Percentiles rank a stretch among this genome's conserved stretches.
Evolutionary conservation across 768 basidiomycete species (phyloP).

Genomic region (Russula sp.): DNA sequence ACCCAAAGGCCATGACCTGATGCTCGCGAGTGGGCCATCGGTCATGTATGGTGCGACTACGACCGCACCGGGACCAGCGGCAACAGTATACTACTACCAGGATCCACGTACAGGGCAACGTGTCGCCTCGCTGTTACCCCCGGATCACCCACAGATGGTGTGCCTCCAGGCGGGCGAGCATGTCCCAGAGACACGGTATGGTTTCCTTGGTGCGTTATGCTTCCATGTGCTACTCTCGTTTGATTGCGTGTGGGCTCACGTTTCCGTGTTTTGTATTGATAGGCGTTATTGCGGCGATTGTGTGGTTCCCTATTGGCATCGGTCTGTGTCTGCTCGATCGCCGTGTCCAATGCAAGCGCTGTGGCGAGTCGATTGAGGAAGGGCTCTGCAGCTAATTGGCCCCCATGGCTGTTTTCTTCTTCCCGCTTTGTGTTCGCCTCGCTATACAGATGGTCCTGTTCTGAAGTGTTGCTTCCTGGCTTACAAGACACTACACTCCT

Average conservation of each 20-base stretch:
- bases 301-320: conserved; percentile 86
- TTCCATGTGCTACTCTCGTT: not conserved
- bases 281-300: conserved; percentile 78
- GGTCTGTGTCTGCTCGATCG: conserved; percentile 76
- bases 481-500: not conserved
- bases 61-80: not conserved
- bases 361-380: conserved; percentile 41
- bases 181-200: conserved; percentile 57
- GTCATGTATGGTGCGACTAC: conserved; percentile 15
- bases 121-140: conserved; percentile 61
- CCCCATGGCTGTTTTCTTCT: not conserved
- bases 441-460: not conserved
- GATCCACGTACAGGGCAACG: conserved; percentile 38
- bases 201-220: conserved; percentile 58
- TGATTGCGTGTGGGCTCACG: not conserved
- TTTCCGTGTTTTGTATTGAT: not conserved
- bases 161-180: conserved; percentile 80
- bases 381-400: conserved; percentile 32
- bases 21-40: conserved; percentile 8
- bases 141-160: conserved; percentile 78
- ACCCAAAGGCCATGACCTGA: conserved; percentile 2
- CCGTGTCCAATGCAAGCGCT: conserved; percentile 59
- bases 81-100: conserved; percentile 35
- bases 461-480: not conserved
- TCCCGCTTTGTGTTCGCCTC: not conserved